These are phyloP conservation scores for Psilocybe sp. DNA, from an alignment of 768 basidiomycete species.

Conservation along the genomic window DNA sequence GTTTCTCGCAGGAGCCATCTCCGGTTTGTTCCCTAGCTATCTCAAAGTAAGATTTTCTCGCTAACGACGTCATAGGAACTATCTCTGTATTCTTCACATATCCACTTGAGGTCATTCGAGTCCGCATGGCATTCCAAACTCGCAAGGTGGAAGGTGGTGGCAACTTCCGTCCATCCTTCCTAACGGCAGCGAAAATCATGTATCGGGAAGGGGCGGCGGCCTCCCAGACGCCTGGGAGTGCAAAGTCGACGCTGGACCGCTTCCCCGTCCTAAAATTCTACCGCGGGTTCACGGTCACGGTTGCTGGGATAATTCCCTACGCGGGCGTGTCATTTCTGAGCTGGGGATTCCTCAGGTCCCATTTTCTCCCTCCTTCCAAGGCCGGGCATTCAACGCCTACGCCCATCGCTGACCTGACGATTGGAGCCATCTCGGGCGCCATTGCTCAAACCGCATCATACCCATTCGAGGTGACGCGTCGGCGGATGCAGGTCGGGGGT, in stretches of 20 bases:
- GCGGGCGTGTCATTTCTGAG: slow-evolving; percentile 93
- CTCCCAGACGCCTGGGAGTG: slow-evolving; percentile 16
- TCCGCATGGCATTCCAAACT: slow-evolving; percentile 91
- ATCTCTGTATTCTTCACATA: slow-evolving; percentile 91
- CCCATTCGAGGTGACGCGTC: slow-evolving; percentile 89
- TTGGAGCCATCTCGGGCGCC: slow-evolving; percentile 85
- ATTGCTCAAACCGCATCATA: slow-evolving; percentile 89
- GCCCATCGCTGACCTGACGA: slow-evolving; percentile 63
- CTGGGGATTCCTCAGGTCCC: slow-evolving; percentile 76
- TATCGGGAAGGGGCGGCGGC: slow-evolving; percentile 59
- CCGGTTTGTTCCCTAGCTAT: slow-evolving; percentile 51
- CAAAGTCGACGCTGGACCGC: slow-evolving; percentile 44
- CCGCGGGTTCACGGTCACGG: slow-evolving; percentile 92
- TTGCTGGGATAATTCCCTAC: slow-evolving; percentile 92
- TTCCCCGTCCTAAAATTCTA: slow-evolving; percentile 89
- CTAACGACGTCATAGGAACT: slow-evolving; percentile 48
- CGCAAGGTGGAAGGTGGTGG: slow-evolving; percentile 21
- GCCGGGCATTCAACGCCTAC: slow-evolving; percentile 35
- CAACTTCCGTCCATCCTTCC: slow-evolving; percentile 44
- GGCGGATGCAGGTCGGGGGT: slow-evolving; percentile 95
- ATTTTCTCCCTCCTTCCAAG: slow-evolving; percentile 46
- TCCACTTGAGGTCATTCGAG: slow-evolving; percentile 92
- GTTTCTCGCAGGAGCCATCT: slow-evolving; percentile 83
- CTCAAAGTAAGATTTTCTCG: neutral
- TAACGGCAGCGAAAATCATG: slow-evolving; percentile 57